Percentiles rank a stretch among this genome's conserved stretches.
These are phyloP conservation scores for Fusarium praegraminearum DNA, from an alignment of 2,329 filamentous ascomycete species.

Conservation along the genomic window DNA sequence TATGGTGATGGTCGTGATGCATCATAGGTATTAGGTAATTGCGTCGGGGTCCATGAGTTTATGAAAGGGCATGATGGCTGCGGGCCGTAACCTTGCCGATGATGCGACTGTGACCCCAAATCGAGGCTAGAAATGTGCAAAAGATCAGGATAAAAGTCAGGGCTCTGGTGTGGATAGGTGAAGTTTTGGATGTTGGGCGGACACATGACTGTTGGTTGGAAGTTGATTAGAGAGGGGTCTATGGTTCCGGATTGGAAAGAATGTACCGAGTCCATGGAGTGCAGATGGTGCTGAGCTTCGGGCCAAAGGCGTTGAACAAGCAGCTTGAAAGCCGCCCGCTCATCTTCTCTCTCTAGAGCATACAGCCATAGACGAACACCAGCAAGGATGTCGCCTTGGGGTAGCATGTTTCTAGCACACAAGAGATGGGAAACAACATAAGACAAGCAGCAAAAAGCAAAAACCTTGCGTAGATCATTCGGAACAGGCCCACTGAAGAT, in stretches of 20 bases:
- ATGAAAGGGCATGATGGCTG: background rate
- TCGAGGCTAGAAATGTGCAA: background rate
- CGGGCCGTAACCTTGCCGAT: background rate
- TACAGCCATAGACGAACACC: slow-evolving; percentile 34
- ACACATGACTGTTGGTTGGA: background rate
- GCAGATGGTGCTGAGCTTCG: slow-evolving; percentile 18
- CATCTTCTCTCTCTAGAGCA: slow-evolving; percentile 5
- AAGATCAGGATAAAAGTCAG: background rate
- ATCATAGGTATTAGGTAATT: background rate
- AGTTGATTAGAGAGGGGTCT: background rate
- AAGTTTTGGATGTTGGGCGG: background rate
- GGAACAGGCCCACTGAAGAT: slow-evolving; percentile 17
- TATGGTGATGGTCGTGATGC: background rate
- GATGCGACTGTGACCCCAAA: rapidly evolving
- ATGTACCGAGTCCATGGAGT: background rate
- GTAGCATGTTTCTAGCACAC: background rate
- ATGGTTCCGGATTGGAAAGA: background rate
- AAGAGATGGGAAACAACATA: slow-evolving; percentile 36
- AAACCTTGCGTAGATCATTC: slow-evolving; percentile 10
- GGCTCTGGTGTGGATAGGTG: background rate
- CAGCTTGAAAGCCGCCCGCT: slow-evolving; percentile 20
- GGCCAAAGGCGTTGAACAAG: slow-evolving; percentile 36
- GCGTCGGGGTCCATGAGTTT: background rate
- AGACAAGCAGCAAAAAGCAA: slow-evolving; percentile 40
- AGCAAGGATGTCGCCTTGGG: slow-evolving; percentile 11